Percentiles rank a stretch among this genome's conserved stretches.
These are phyloP conservation scores for Akanthomyces muscarius DNA, from an alignment of 2,329 filamentous ascomycete species.

Conservation along the genomic window DNA sequence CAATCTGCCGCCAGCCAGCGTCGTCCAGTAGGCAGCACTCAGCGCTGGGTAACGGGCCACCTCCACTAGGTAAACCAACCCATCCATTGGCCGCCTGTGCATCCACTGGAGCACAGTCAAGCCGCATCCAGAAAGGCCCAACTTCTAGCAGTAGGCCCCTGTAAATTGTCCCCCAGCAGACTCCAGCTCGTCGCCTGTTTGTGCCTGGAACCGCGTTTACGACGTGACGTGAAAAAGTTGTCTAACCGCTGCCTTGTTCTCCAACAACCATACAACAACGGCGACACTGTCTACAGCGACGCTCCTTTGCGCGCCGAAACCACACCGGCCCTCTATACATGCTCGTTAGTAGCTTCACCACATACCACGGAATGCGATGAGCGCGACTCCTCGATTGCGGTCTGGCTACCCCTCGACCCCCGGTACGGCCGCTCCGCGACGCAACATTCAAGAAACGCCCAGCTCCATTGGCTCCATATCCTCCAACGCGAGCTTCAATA, in stretches of 20 bases:
- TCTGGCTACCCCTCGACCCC: conserved; percentile 79
- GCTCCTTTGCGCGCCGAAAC: neutral
- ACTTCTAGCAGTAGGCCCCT: neutral
- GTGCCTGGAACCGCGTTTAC: conserved; percentile 13
- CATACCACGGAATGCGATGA: conserved; percentile 65
- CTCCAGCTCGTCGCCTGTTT: conserved; percentile 2
- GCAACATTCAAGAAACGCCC: conserved; percentile 31
- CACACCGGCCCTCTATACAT: neutral
- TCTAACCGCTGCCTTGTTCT: neutral
- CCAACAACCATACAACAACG: conserved; percentile 12
- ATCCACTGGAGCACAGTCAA: neutral
- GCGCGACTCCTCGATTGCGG: conserved; percentile 74
- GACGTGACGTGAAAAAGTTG: conserved; percentile 17
- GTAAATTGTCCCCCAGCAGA: neutral
- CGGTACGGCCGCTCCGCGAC: conserved; percentile 42
- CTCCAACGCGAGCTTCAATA: conserved; percentile 28
- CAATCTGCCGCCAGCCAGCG: neutral
- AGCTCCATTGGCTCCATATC: conserved; percentile 29
- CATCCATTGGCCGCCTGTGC: neutral
- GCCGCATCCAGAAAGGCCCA: neutral
- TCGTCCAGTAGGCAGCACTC: neutral
- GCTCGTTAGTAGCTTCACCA: conserved; percentile 12
- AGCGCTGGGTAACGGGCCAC: neutral
- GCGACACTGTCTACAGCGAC: neutral
- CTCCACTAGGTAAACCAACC: neutral